A percentile compares a stretch with the other conserved stretches of the same genome.
phyloP scores from a whole-genome alignment of 352 stramenopile genomes.

The Globisporangium spinosum region DNA sequence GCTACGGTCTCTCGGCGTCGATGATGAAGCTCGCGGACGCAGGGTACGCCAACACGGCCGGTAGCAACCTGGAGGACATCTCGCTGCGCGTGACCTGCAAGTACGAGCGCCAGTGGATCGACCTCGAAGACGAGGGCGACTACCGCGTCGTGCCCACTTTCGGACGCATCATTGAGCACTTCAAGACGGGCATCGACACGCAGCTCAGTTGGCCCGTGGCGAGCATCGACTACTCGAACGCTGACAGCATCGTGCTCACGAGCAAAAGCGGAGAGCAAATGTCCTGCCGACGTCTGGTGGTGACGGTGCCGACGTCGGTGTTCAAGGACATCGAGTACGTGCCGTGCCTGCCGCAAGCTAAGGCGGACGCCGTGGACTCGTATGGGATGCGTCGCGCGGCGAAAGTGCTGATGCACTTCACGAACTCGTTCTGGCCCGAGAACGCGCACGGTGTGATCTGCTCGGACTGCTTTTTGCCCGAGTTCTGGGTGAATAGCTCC shows the following conservation, averaged over 20 bases:
- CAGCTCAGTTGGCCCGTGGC: conserved; percentile 54
- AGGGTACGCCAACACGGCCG: conserved; percentile 79
- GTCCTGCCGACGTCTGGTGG: conserved; percentile 55
- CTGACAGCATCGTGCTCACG: conserved; percentile 47
- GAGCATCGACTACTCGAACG: conserved; percentile 56
- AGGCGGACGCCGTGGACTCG: conserved; percentile 54
- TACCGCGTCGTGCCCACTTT: conserved; percentile 72
- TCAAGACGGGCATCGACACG: conserved; percentile 43
- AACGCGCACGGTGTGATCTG: conserved; percentile 79
- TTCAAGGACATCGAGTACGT: conserved; percentile 74
- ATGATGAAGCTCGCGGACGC: conserved; percentile 84
- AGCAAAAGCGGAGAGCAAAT: conserved; percentile 52
- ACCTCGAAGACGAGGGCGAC: conserved; percentile 77
- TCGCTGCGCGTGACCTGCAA: conserved; percentile 74
- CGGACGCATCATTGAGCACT: conserved; percentile 59
- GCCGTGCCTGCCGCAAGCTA: conserved; percentile 49
- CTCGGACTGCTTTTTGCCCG: conserved; percentile 76
- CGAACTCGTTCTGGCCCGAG: conserved; percentile 56
- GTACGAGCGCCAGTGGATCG: conserved; percentile 83
- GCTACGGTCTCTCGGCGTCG: conserved; percentile 49
- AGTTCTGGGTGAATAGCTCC: conserved; percentile 83
- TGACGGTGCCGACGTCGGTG: conserved; percentile 74
- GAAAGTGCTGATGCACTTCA: conserved; percentile 79
- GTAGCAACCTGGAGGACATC: conserved; percentile 62
- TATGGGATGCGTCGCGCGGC: conserved; percentile 72